These are phyloP conservation scores for Lactarius deliciosus DNA, from an alignment of 768 basidiomycete genomes.

Conservation along the genomic window DNA sequence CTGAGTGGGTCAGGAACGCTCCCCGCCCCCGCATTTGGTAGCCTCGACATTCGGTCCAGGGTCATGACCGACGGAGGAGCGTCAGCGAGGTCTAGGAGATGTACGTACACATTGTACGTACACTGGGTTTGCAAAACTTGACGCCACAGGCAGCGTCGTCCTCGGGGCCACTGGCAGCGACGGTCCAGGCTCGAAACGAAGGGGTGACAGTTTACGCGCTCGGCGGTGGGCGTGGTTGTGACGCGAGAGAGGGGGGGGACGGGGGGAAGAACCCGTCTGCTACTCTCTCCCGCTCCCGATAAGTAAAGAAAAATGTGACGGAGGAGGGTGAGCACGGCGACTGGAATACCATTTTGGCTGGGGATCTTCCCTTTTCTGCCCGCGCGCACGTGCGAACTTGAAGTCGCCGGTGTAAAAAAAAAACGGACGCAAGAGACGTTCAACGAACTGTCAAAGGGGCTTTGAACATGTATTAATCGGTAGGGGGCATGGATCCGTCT, in stretches of 20 bases:
- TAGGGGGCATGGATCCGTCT: neutral
- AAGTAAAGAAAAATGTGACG: neutral
- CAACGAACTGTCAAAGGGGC: neutral
- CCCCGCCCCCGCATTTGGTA: neutral
- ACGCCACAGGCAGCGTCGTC: neutral
- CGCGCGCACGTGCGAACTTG: neutral
- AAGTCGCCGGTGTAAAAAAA: neutral
- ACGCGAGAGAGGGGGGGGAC: neutral
- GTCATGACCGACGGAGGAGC: neutral
- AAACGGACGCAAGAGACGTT: neutral
- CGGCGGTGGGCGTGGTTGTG: neutral
- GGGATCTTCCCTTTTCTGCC: neutral
- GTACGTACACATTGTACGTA: neutral
- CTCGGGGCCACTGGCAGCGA: neutral
- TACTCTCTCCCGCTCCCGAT: neutral
- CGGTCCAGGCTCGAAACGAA: neutral
- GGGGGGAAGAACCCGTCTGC: neutral
- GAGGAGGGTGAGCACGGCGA: neutral
- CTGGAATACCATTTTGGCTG: neutral
- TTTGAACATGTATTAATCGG: constrained; percentile 1
- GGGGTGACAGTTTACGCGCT: neutral
- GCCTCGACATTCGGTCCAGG: neutral
- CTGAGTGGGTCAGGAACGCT: neutral
- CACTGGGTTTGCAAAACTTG: neutral
- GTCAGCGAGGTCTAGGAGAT: neutral